A percentile compares a stretch with the other conserved stretches of the same genome.
phyloP scores from a whole-genome alignment of 2,329 filamentous ascomycete species.

The Stenocarpella maydis region DNA sequence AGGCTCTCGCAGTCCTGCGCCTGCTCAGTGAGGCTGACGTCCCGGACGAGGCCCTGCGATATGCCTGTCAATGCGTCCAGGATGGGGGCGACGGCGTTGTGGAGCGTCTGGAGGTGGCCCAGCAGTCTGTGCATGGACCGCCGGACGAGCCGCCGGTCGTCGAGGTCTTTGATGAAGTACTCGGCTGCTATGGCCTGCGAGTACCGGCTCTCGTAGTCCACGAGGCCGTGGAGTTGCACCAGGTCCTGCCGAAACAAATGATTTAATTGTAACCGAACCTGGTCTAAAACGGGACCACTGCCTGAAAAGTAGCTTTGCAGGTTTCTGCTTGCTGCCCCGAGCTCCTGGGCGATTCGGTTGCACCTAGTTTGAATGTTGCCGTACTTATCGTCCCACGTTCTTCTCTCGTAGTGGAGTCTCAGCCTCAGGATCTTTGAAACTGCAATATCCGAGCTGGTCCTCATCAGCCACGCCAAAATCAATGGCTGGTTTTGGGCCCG shows the following conservation, averaged over 20 bases:
- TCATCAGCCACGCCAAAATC: not conserved
- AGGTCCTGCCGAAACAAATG: not conserved
- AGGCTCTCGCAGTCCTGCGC: not conserved
- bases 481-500: not conserved
- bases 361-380: not conserved
- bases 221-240: not conserved
- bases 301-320: not conserved
- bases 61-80: not conserved
- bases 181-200: not conserved
- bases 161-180: not conserved
- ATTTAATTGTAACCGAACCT: not conserved
- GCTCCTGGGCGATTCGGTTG: not conserved
- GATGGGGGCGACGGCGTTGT: not conserved
- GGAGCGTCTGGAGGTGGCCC: not conserved
- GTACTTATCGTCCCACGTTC: not conserved
- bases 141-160: not conserved
- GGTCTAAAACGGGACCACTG: not conserved
- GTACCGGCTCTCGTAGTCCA: constrained; percentile 1
- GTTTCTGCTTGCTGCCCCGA: not conserved
- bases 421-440: not conserved
- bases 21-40: not conserved
- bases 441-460: not conserved
- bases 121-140: not conserved
- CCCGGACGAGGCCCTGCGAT: not conserved
- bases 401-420: constrained; percentile 9